phyloP scores from a whole-genome alignment of 2,329 filamentous ascomycete genomes.

The Aspergillus fischeri region DNA sequence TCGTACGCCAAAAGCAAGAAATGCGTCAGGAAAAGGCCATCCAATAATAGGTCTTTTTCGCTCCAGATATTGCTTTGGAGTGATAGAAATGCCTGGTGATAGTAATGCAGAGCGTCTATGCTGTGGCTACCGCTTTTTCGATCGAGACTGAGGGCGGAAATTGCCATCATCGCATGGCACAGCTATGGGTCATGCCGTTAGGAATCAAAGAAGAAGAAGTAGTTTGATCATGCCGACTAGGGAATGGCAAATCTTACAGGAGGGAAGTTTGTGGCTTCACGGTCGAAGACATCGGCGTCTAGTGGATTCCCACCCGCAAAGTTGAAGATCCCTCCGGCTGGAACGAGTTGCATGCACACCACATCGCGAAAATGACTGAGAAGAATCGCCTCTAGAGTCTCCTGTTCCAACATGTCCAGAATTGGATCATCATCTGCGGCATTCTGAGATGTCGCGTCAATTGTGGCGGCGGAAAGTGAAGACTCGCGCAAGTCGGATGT shows the following conservation, averaged over 20 bases:
- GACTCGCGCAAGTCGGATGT: constrained; percentile 29
- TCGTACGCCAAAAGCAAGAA: constrained; percentile 57
- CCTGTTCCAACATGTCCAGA: constrained; percentile 12
- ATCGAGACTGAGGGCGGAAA: constrained; percentile 52
- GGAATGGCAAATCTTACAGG: constrained; percentile 41
- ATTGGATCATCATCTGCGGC: constrained; percentile 17
- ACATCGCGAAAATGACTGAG: constrained; percentile 39
- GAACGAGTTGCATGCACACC: constrained; percentile 40
- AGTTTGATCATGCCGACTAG: neutral
- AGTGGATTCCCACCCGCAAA: constrained; percentile 22
- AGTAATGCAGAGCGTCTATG: constrained; percentile 51
- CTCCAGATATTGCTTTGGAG: constrained; percentile 44
- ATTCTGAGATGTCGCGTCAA: constrained; percentile 20
- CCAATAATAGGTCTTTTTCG: constrained; percentile 50
- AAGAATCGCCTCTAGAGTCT: constrained; percentile 30
- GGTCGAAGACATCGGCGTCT: constrained; percentile 43
- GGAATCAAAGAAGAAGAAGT: neutral
- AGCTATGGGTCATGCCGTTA: constrained; percentile 36
- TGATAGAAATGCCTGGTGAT: constrained; percentile 50
- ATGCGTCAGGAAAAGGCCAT: constrained; percentile 55
- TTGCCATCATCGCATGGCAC: constrained; percentile 55
- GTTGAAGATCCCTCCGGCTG: constrained; percentile 15
- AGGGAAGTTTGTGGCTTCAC: constrained; percentile 47
- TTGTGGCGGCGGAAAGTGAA: constrained; percentile 24
- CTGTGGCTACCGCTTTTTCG: constrained; percentile 44